A percentile compares a stretch with the other conserved stretches of the same genome.
Evolutionary conservation across 768 basidiomycete genomes (phyloP).

Genomic region (Tylopilus cervinicoccineus): DNA sequence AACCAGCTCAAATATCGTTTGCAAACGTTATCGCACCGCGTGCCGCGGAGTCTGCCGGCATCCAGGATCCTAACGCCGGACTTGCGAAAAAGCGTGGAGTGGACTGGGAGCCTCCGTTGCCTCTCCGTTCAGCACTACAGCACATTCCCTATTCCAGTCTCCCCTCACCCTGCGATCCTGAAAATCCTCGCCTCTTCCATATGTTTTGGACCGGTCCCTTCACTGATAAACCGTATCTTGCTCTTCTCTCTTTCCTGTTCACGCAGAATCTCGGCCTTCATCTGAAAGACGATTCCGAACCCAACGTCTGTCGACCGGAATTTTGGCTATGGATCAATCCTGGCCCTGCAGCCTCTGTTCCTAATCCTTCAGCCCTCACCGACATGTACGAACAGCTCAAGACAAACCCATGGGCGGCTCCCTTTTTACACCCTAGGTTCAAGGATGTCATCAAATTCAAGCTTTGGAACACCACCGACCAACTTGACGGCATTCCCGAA

Average conservation of each 20-base stretch:
- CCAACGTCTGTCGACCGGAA: conserved; percentile 71
- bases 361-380: conserved; percentile 72
- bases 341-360: conserved; percentile 88
- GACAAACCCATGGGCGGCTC: conserved; percentile 89
- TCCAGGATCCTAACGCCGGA: conserved; percentile 49
- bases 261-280: conserved; percentile 93
- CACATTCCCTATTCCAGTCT: conserved; percentile 58
- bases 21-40: conserved; percentile 31
- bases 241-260: conserved; percentile 90
- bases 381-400: conserved; percentile 85
- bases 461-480: conserved; percentile 98
- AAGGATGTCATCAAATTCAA: conserved; percentile 91
- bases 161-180: conserved; percentile 69
- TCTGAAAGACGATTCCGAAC: conserved; percentile 42
- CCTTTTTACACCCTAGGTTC: conserved; percentile 91
- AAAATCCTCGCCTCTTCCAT: conserved; percentile 88
- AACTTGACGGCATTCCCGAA: conserved; percentile 88
- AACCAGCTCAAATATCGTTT: conserved; percentile 30
- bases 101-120: conserved; percentile 54
- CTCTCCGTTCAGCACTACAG: conserved; percentile 46
- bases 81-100: conserved; percentile 55
- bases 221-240: conserved; percentile 97
- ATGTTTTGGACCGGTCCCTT: conserved; percentile 99
- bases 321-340: conserved; percentile 99
- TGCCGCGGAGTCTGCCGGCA: conserved; percentile 24